Evolutionary conservation across 2,329 filamentous ascomycete genomes (phyloP), one percentile per base, ranked within the genome.

Genomic region (Triangularia verruculosa): DNA sequence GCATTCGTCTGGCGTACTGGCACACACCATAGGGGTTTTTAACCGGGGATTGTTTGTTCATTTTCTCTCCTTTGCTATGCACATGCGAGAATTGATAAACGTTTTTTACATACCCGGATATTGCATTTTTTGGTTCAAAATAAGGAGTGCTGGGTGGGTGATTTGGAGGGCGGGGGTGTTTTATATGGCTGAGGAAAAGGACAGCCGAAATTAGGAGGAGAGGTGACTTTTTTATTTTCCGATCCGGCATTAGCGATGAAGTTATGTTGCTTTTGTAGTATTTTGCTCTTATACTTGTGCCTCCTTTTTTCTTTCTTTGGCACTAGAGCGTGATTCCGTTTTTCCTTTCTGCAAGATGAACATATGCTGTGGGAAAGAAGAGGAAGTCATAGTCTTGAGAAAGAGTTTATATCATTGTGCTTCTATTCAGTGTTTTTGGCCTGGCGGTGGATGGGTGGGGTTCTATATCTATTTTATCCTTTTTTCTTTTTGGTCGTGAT

Each of bases 1-100:
- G 69, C 68, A 69, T 69, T 62, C 61, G 57, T 58, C 55, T 63
- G 69, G 69, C 66, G 69, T 64, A 63, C 25, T 43, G 67, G 67
- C n/a, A n/a, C n/a, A 15, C 59, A 58, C 30, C 30, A 57, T 43
- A 57, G 39, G 39, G n/a, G 34, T 15, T 47, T 47, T 47, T 22
- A 9, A 47, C 56, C 12, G 57, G 24, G 57, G 34, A 24, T 12
- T 28, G 39, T 24, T 20, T 24, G 8, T 54, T 54, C 15, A 28
- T 54, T 13, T 27, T 27, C 22, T 24, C 57, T 30, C 34, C n/a
- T 20, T 51, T 51, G 34, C 24, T 59, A n/a, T 11, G 51, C 24
- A 28, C 27, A 51, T 51, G 34, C 32, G 39, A 30, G 57, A 28
- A 59, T 47, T 52, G 57, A 59, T 52, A 59, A 22, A 43, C 27